Evolutionary conservation across 78 protist genomes (phyloP).

Genomic region (Pelomyxa schiedti): DNA sequence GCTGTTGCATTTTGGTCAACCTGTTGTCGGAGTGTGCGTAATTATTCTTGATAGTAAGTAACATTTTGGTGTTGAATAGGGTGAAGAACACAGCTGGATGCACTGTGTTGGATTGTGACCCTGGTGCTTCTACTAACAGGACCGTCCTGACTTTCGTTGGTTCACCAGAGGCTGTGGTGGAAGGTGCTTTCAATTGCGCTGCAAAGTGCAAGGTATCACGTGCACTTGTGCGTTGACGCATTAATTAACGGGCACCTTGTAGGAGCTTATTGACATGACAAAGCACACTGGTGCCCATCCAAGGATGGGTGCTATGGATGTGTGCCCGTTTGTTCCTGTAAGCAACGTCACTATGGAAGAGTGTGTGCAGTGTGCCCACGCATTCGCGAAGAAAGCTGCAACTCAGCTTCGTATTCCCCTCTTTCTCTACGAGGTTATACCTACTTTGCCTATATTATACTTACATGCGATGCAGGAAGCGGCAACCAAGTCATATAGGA

Average conservation of each 20-base stretch:
- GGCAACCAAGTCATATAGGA: constrained; percentile 23
- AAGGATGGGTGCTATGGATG: constrained; percentile 56
- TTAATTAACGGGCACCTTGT: too few species aligned
- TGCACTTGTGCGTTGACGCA: too few species aligned
- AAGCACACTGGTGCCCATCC: constrained; percentile 46
- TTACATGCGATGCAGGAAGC: too few species aligned
- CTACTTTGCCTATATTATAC: too few species aligned
- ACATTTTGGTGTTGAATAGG: too few species aligned
- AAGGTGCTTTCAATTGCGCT: constrained; percentile 39
- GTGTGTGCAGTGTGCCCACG: constrained; percentile 24
- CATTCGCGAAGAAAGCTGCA: constrained; percentile 13
- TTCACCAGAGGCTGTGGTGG: constrained; percentile 21
- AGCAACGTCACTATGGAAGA: constrained; percentile 46
- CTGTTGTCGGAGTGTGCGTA: too few species aligned
- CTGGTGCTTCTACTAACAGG: constrained; percentile 51
- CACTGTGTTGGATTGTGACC: constrained; percentile 46
- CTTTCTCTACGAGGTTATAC: constrained; percentile 35
- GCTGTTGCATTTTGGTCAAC: too few species aligned
- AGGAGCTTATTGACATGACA: constrained; percentile 44
- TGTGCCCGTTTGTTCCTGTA: constrained; percentile 50
- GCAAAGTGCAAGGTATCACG: too few species aligned
- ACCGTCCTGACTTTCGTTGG: constrained; percentile 56
- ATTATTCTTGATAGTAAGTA: too few species aligned
- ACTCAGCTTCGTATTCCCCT: constrained; percentile 28
- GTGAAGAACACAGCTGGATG: constrained; percentile 28